Base-by-base conservation (phyloP, 2,329 filamentous ascomycete genomes). In the Alternaria angustiovoidea region DNA sequence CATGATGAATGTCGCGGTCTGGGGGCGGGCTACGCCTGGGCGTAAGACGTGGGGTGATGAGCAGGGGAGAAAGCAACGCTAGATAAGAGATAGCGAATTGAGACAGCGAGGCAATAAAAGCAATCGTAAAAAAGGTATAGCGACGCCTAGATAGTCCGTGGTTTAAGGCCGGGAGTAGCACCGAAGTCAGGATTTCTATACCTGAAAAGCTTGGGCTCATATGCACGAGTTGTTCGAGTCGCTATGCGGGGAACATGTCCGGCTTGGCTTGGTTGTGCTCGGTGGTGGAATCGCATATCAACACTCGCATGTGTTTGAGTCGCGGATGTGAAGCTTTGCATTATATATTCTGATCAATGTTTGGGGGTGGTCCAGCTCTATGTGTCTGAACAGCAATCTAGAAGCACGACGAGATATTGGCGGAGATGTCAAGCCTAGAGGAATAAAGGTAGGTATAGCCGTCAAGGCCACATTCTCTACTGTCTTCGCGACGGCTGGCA, bases 1-100 rank as follows among this genome's bases (percentile, higher is more conserved):
- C 26, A 52, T 47, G 24, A 43, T 52, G 52, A 36, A 43, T 22
- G 28, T 42, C 39, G 11, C 20, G 18, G 18, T 42, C 18, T 14
- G 11, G 20, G n/a, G 39, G 11, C 7, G 18, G 18, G 20, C 39
- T 20, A 22, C 20, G 20, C 39, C 8, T 11, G 39, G 18, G 20
- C 39, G 39, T 6, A 14, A 22, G 11, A 14, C 18, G 11, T 22
- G 39, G 39, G 46, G 38, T n/a, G 14, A 26, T n/a, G 14, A 32
- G 9, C 24, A 20, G 14, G 41, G 48, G 34, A 46, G 26, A 28
- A 53, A 46, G 30, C 24, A 44, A 16, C 38, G 47, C 24, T 42
- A 46, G 47, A 57, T 57, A 52, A 41, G 48, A 28, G 22, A 42
- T 14, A 12, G 39, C 39, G 39, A 42, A 24, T 42, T 2, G 20